phyloP scores from a whole-genome alignment of 1,284 basidiomycete species.

The Puccinia horiana region DNA sequence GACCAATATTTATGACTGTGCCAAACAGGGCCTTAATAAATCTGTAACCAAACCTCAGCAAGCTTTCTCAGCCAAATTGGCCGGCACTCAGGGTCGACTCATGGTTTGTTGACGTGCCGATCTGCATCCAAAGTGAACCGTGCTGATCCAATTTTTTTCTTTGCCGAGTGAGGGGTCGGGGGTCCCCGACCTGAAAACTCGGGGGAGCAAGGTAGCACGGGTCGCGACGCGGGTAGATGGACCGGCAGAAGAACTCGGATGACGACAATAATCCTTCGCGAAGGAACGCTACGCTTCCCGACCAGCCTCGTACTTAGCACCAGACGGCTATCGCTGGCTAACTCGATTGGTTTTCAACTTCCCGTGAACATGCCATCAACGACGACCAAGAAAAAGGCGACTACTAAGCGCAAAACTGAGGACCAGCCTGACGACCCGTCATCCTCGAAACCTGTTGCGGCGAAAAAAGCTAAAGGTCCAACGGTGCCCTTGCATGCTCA shows the following conservation, averaged over 20 bases:
- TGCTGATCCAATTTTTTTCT: too few species aligned
- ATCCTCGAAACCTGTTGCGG: background rate
- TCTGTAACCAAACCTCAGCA: too few species aligned
- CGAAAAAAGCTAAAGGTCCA: slow-evolving; percentile 41
- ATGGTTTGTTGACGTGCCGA: too few species aligned
- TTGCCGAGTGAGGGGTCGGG: too few species aligned
- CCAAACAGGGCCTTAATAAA: too few species aligned
- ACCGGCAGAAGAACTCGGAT: background rate
- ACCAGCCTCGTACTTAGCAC: background rate
- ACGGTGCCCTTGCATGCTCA: slow-evolving; percentile 20
- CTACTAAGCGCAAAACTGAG: background rate
- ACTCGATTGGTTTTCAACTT: background rate
- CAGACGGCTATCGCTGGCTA: background rate
- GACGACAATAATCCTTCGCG: background rate
- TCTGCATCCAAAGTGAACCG: too few species aligned
- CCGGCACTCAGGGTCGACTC: too few species aligned
- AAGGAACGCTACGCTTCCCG: background rate
- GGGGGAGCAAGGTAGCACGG: background rate
- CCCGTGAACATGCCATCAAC: background rate
- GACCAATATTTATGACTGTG: too few species aligned
- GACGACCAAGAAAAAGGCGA: background rate
- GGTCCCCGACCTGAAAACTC: too few species aligned
- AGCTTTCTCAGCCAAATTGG: too few species aligned
- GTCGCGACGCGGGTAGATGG: background rate
- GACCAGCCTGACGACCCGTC: background rate